phyloP scores from a whole-genome alignment of 768 basidiomycete genomes.

The Amanita rimosa region DNA sequence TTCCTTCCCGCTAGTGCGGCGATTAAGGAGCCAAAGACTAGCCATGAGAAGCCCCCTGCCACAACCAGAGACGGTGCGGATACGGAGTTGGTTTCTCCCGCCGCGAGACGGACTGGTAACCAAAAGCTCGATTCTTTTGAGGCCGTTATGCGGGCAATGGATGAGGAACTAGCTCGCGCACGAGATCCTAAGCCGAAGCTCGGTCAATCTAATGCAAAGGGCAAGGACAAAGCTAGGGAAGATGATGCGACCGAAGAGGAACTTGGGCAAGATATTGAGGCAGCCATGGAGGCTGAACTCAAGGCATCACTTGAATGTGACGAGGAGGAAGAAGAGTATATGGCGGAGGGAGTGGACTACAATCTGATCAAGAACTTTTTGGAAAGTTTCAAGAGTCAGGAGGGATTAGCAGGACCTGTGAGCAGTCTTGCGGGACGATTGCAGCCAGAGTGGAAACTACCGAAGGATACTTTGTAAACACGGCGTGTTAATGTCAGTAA shows the following conservation, averaged over 20 bases:
- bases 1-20: conserved; percentile 41
- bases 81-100: conserved; percentile 14
- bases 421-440: conserved; percentile 81
- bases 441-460: conserved; percentile 63
- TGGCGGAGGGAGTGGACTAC: conserved; percentile 54
- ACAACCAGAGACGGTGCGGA: neutral
- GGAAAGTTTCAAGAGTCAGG: conserved; percentile 92
- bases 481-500: too few species aligned
- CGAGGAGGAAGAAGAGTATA: conserved; percentile 42
- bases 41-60: neutral
- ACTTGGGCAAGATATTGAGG: conserved; percentile 49
- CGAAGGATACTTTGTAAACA: conserved; percentile 50
- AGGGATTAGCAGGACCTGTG: conserved; percentile 82
- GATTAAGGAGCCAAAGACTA: conserved; percentile 8
- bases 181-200: conserved; percentile 17
- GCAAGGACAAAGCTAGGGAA: conserved; percentile 37
- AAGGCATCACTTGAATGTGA: conserved; percentile 45
- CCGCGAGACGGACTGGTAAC: conserved; percentile 37
- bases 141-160: conserved; percentile 93
- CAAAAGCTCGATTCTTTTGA: conserved; percentile 86
- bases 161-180: conserved; percentile 57
- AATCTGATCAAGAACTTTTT: conserved; percentile 93
- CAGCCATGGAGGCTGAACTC: conserved; percentile 86
- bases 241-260: conserved; percentile 24
- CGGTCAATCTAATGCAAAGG: conserved; percentile 11